Percentiles rank a stretch among this genome's conserved stretches.
phyloP scores from a whole-genome alignment of 768 basidiomycete species.

The button mushroom (Agaricus bisporus) region DNA sequence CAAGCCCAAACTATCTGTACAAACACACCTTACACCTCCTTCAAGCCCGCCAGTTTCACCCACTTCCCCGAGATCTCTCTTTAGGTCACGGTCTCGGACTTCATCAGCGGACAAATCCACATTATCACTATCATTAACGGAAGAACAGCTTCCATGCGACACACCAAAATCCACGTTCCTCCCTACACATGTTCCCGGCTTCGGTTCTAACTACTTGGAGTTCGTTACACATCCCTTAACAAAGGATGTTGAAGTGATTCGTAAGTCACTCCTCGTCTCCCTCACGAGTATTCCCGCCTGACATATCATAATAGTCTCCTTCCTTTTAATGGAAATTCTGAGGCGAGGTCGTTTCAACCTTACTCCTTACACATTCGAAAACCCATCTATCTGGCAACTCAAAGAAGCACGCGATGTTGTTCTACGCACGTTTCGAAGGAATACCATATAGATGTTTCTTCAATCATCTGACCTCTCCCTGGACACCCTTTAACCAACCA shows the following conservation, averaged over 20 bases:
- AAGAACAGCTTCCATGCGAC: slow-evolving; percentile 17
- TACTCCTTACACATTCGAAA: slow-evolving; percentile 41
- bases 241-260: slow-evolving; percentile 46
- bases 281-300: slow-evolving; percentile 1
- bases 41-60: background rate
- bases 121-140: slow-evolving; percentile 16
- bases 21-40: slow-evolving; percentile 8
- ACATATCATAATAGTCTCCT: slow-evolving; percentile 37
- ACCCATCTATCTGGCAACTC: slow-evolving; percentile 42
- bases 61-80: slow-evolving; percentile 12
- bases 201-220: slow-evolving; percentile 55
- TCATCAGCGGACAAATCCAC: slow-evolving; percentile 13
- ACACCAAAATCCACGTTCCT: slow-evolving; percentile 32
- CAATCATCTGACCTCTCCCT: background rate
- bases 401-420: slow-evolving; percentile 33
- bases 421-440: slow-evolving; percentile 29
- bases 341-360: slow-evolving; percentile 53
- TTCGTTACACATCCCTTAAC: slow-evolving; percentile 43
- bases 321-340: slow-evolving; percentile 59
- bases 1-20: slow-evolving; percentile 17
- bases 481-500: background rate
- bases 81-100: slow-evolving; percentile 13
- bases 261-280: slow-evolving; percentile 23
- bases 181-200: slow-evolving; percentile 42
- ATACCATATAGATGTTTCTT: slow-evolving; percentile 24